These are phyloP conservation scores for Solanum clarkiae DNA, from an alignment of 257 asterid genomes.

Conservation along the genomic window DNA sequence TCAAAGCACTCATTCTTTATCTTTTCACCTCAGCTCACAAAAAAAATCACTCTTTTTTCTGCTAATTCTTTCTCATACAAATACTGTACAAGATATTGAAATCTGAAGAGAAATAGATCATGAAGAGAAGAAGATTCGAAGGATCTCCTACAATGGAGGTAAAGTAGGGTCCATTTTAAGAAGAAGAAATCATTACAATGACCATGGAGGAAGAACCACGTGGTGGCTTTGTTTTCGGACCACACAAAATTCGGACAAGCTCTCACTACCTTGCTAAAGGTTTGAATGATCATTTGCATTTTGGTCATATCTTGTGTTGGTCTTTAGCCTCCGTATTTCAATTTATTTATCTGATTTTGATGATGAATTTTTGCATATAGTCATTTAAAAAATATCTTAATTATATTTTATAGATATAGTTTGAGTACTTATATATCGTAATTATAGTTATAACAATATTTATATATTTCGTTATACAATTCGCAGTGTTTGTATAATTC, in stretches of 20 bases:
- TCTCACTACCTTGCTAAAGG: background rate
- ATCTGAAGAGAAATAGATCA: constrained; percentile 2
- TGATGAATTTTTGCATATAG: too few relatives aligned
- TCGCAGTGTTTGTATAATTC: too few relatives aligned
- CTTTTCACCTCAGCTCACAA: background rate
- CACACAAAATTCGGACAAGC: background rate
- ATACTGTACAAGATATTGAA: background rate
- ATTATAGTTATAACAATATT: too few relatives aligned
- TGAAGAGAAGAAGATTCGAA: background rate
- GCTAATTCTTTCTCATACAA: too few relatives aligned
- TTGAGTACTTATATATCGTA: too few relatives aligned
- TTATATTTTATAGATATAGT: too few relatives aligned
- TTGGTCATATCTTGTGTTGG: background rate
- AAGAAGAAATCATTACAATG: background rate
- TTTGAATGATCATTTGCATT: background rate
- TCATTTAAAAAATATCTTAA: too few relatives aligned
- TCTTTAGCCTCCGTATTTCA: background rate
- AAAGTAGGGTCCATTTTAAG: background rate
- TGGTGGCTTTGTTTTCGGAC: background rate
- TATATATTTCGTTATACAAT: too few relatives aligned
- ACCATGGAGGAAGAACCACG: constrained; percentile 2
- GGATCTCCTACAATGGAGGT: constrained; percentile 1
- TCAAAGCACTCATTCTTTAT: constrained; percentile 49
- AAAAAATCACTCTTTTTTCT: background rate
- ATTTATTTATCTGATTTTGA: too few relatives aligned